Evolutionary conservation across 345 rosid species (phyloP).

Genomic region (Hypericum androsaemum): DNA sequence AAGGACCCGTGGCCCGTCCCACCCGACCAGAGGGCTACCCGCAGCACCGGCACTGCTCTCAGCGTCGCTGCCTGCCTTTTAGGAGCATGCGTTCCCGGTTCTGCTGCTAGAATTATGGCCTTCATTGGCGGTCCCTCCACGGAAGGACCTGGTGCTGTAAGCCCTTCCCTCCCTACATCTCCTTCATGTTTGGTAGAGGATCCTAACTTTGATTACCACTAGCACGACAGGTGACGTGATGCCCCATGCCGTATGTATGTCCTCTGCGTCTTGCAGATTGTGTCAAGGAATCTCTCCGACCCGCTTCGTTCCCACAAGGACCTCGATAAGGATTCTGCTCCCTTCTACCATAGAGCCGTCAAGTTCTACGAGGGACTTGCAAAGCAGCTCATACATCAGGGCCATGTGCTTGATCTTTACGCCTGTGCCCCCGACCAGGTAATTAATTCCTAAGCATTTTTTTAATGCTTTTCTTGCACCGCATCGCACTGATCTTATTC

Average conservation of each 20-base stretch:
- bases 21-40: slow-evolving; percentile 58
- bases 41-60: slow-evolving; percentile 90
- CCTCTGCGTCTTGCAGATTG: slow-evolving; percentile 44
- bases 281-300: slow-evolving; percentile 66
- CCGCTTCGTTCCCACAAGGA: slow-evolving; percentile 98
- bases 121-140: slow-evolving; percentile 94
- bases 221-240: neutral
- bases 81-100: slow-evolving; percentile 94
- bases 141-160: slow-evolving; percentile 76
- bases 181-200: neutral
- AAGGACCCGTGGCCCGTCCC: slow-evolving; percentile 77
- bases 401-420: slow-evolving; percentile 90
- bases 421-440: slow-evolving; percentile 97
- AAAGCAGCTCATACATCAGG: slow-evolving; percentile 95
- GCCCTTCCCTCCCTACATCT: slow-evolving; percentile 10
- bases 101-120: slow-evolving; percentile 92
- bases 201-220: neutral
- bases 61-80: slow-evolving; percentile 74
- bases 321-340: slow-evolving; percentile 80
- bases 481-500: neutral
- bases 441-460: slow-evolving; percentile 3
- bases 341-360: slow-evolving; percentile 62
- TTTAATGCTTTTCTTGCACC: neutral
- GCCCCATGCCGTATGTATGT: neutral
- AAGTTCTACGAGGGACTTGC: slow-evolving; percentile 70